Conservation (phyloP, 306 rosid species). For the Rosa lucieae region DNA sequence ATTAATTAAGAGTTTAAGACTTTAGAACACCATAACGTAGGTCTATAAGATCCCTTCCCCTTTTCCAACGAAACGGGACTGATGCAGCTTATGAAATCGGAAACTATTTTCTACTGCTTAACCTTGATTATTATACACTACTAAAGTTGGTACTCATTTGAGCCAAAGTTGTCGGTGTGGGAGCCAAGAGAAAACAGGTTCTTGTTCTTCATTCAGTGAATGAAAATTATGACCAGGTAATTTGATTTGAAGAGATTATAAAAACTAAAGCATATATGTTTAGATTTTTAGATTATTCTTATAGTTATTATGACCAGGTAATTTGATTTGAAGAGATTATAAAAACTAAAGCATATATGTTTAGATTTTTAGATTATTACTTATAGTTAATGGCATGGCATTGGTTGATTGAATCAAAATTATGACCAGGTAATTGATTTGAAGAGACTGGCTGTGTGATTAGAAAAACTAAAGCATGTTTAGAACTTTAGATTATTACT, state of each 20-base stretch:
- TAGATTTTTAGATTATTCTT: neutral
- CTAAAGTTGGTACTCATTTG: neutral
- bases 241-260: too few species aligned
- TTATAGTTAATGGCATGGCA: neutral
- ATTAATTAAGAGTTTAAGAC: neutral
- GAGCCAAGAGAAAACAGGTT: neutral
- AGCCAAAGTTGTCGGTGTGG: conserved; percentile 1
- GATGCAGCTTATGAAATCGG: neutral
- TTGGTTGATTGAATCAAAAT: too few species aligned
- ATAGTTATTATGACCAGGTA: neutral
- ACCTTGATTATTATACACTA: neutral
- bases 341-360: neutral
- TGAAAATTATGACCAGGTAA: neutral
- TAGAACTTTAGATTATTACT: neutral
- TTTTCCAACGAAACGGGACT: neutral
- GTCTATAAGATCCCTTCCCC: neutral
- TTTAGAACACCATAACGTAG: neutral
- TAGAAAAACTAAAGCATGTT: neutral
- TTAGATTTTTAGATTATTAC: neutral
- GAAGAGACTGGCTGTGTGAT: neutral
- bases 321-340: too few species aligned
- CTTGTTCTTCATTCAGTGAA: conserved; percentile 3
- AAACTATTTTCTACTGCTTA: neutral
- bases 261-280: neutral
- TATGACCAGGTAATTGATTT: neutral